Evolutionary conservation across 1,284 basidiomycete species (phyloP).

Genomic region (Apiotrichum brassicae): DNA sequence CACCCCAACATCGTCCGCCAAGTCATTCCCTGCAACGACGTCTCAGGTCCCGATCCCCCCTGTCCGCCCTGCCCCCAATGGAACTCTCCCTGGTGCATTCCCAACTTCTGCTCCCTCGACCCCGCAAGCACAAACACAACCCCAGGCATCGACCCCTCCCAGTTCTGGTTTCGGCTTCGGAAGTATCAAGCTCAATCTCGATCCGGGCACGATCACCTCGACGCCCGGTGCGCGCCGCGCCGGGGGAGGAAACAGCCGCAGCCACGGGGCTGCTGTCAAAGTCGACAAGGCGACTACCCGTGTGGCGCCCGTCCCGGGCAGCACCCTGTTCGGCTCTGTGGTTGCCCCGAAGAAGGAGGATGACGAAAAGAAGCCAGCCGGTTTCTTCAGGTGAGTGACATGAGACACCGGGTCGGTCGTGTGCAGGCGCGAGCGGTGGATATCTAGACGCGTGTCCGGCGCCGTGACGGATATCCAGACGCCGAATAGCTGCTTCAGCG

Average conservation of each 20-base stretch:
- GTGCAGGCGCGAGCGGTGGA: too few relatives aligned
- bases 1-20: not conserved
- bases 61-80: not conserved
- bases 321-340: constrained; percentile 13
- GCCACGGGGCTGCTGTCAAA: constrained; percentile 17
- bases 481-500: too few relatives aligned
- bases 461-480: too few relatives aligned
- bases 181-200: constrained; percentile 25
- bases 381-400: constrained; percentile 29
- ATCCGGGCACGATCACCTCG: constrained; percentile 16
- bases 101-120: not conserved
- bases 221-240: not conserved
- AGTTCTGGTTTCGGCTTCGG: constrained; percentile 14
- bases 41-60: not conserved
- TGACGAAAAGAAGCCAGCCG: constrained; percentile 9
- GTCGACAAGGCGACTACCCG: constrained; percentile 5
- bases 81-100: not conserved
- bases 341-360: constrained; percentile 3
- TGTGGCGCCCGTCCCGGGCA: not conserved
- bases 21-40: not conserved
- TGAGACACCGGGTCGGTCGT: too few relatives aligned
- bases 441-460: too few relatives aligned
- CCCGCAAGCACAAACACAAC: too few relatives aligned
- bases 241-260: not conserved
- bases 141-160: too few relatives aligned